Evolutionary conservation across 78 protist genomes (phyloP).

Genomic region (Dictyostelium brefeldianum): DNA sequence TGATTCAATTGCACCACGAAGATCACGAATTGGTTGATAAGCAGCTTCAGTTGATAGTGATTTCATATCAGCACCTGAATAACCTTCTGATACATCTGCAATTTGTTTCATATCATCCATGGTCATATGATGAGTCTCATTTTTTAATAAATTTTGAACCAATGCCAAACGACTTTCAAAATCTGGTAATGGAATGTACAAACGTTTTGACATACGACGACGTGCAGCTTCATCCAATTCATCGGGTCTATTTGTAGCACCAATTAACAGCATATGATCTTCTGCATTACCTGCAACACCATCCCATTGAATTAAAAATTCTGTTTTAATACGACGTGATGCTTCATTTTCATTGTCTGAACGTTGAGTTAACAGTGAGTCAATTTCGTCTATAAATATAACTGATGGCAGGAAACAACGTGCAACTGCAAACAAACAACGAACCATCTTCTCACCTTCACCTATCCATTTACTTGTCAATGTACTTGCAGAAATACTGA

Average conservation of each 20-base stretch:
- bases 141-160: conserved; percentile 18
- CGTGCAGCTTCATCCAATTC: conserved; percentile 97
- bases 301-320: conserved; percentile 88
- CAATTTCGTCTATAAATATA: conserved; percentile 95
- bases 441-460: conserved; percentile 92
- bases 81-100: conserved; percentile 78
- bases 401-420: conserved; percentile 80
- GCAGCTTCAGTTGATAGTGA: conserved; percentile 91
- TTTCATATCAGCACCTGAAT: conserved; percentile 90
- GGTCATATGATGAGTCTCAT: background rate
- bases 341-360: conserved; percentile 84
- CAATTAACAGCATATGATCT: conserved; percentile 65
- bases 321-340: conserved; percentile 88
- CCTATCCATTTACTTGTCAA: conserved; percentile 92
- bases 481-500: conserved; percentile 95
- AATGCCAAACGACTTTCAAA: conserved; percentile 18
- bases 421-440: conserved; percentile 93
- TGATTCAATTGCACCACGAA: conserved; percentile 5
- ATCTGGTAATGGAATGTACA: conserved; percentile 94
- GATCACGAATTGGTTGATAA: conserved; percentile 84
- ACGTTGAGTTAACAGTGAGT: conserved; percentile 82
- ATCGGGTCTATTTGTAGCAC: conserved; percentile 90
- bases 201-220: conserved; percentile 87
- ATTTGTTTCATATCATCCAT: background rate
- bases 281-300: conserved; percentile 75